These are phyloP conservation scores for Cytospora paraplurivora DNA, from an alignment of 2,329 filamentous ascomycete species.

Conservation along the genomic window DNA sequence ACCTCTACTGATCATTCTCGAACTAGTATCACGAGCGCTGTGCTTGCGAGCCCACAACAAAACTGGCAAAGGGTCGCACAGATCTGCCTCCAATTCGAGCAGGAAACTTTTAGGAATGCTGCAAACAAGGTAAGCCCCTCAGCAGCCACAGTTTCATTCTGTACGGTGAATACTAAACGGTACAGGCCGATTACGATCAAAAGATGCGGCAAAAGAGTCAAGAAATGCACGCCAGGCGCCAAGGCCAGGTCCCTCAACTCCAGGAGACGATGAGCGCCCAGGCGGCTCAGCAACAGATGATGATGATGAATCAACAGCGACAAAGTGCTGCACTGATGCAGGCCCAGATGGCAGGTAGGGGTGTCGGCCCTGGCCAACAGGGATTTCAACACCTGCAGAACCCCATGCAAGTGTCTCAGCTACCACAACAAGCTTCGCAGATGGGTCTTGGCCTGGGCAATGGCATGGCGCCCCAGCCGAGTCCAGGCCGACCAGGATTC, in stretches of 20 bases:
- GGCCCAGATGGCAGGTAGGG: conserved; percentile 51
- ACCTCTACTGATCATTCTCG: conserved; percentile 18
- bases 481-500: conserved; percentile 44
- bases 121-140: conserved; percentile 49
- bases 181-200: conserved; percentile 53
- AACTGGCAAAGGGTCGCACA: conserved; percentile 45
- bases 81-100: conserved; percentile 50
- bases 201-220: conserved; percentile 48
- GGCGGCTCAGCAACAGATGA: conserved; percentile 28
- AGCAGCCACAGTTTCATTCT: not conserved
- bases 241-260: conserved; percentile 51
- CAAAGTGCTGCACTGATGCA: conserved; percentile 48
- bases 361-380: conserved; percentile 52
- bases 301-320: conserved; percentile 32
- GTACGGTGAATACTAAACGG: conserved; percentile 30
- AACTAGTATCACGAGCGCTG: conserved; percentile 54
- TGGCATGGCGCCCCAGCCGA: conserved; percentile 45
- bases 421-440: conserved; percentile 49
- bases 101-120: conserved; percentile 49
- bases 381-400: conserved; percentile 61
- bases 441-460: conserved; percentile 47
- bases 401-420: conserved; percentile 57
- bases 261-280: conserved; percentile 50
- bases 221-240: conserved; percentile 54
- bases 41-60: conserved; percentile 47